These are phyloP conservation scores for Solanum appendiculatum DNA, from an alignment of 257 asterid genomes.

Conservation along the genomic window DNA sequence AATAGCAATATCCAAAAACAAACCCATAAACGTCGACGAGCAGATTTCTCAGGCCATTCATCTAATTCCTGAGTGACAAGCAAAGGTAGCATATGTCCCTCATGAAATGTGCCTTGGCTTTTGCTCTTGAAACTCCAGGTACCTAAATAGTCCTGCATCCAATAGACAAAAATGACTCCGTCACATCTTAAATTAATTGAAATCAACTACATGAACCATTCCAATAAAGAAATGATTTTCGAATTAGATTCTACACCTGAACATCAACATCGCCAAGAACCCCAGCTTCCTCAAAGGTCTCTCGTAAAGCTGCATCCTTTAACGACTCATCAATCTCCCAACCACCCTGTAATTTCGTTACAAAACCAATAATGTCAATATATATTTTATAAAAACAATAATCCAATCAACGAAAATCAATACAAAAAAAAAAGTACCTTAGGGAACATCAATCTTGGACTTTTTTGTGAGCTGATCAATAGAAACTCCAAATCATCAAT, in stretches of 20 bases:
- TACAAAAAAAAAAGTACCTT: conserved; percentile 36
- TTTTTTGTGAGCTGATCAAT: conserved; percentile 82
- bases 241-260: background rate
- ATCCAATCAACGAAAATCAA: background rate
- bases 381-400: background rate
- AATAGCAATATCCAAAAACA: conserved; percentile 1
- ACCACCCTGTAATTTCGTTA: conserved; percentile 47
- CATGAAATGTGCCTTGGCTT: conserved; percentile 75
- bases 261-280: conserved; percentile 70
- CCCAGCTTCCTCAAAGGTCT: conserved; percentile 94
- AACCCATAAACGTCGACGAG: conserved; percentile 85
- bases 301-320: conserved; percentile 74
- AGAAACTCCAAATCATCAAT: conserved; percentile 72
- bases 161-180: background rate
- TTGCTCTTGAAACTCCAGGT: conserved; percentile 28
- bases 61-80: conserved; percentile 68
- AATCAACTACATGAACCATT: background rate
- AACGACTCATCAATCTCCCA: conserved; percentile 90
- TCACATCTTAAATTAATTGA: background rate
- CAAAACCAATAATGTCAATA: background rate
- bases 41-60: conserved; percentile 87
- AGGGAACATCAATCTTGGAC: conserved; percentile 85
- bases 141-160: conserved; percentile 36
- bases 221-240: background rate
- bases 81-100: conserved; percentile 80